Base-by-base conservation (phyloP, 169 alveolate species). In the Theileria sp. region DNA sequence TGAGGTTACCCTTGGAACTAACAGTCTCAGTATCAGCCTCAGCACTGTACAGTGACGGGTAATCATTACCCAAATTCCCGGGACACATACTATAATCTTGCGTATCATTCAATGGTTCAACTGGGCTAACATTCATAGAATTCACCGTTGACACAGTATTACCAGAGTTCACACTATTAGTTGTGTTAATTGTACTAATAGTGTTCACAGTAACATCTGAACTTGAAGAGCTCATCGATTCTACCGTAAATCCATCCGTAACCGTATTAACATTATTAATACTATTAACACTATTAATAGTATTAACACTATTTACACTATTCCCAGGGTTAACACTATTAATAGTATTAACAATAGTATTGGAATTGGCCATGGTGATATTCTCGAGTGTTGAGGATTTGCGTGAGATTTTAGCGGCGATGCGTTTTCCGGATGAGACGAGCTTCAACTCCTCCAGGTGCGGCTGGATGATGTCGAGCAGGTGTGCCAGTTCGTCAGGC, bases 341-440 rank as follows among this genome's bases (percentile, higher is more conserved):
- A 44, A 44, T 15, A 7, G 54, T 4, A 13, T 8, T 13, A 25
- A 3, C 23, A 12, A 7, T 17, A 10, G 10, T 10, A 5, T 5
- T 10, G 68, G 30, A 60, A 60, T 8, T 10, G n/a, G 67, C 13
- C 13, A 8, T 6, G 0, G 67, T 21, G 65, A 5, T 0, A 19
- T 19, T n/a, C 26, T 10, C 12, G 67, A 64, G 50, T 0, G 72
- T 23, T 1, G 72, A 38, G 6, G 34, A 64, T 7, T 64, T 38
- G 74, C 83, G 86, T 13, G 89, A 77, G 65, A 92, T 77, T 67
- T 92, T 92, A 69, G 92, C 86, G 32, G 94, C 94, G 26, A 92
- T 92, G 34, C 95, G 61, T 81, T 88, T 92, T 8, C 95, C 95
- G 23, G 94, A 65, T 9, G 92, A 81, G 26, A 80, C 78, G 51